phyloP scores from a whole-genome alignment of 2,329 filamentous ascomycete species.

The Penicillium hordei region DNA sequence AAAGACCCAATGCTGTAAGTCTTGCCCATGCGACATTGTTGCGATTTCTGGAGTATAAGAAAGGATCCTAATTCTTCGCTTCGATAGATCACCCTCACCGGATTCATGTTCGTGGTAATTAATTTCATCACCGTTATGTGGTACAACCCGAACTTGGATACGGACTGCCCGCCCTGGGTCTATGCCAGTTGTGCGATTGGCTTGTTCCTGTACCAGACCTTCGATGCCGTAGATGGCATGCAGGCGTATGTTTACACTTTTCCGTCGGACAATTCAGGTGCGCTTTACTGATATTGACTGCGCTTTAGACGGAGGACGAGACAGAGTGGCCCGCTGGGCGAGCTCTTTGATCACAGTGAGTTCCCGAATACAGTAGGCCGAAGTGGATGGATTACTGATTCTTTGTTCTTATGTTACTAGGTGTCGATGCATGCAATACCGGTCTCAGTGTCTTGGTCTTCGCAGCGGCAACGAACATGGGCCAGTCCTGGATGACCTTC shows the following conservation, averaged over 20 bases:
- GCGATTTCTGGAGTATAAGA: constrained; percentile 5
- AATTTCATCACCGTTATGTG: constrained; percentile 92
- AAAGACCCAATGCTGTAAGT: constrained; percentile 52
- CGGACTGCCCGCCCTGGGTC: constrained; percentile 92
- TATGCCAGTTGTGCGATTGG: constrained; percentile 89
- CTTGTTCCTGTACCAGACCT: constrained; percentile 94
- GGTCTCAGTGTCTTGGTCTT: constrained; percentile 92
- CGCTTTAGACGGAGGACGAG: constrained; percentile 70
- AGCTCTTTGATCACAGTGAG: constrained; percentile 90
- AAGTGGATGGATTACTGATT: background rate
- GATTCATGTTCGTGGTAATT: constrained; percentile 82
- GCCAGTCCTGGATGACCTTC: constrained; percentile 87
- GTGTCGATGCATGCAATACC: constrained; percentile 93
- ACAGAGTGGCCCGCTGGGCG: constrained; percentile 90
- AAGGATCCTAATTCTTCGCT: constrained; percentile 11
- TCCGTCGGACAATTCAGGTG: background rate
- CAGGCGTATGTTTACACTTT: constrained; percentile 68
- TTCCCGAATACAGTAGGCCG: background rate
- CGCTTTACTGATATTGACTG: constrained; percentile 10
- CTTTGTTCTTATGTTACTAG: constrained; percentile 30
- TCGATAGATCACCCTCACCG: constrained; percentile 75
- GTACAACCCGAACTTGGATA: constrained; percentile 92
- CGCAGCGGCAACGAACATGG: constrained; percentile 86
- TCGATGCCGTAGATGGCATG: constrained; percentile 92
- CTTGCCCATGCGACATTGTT: constrained; percentile 1